Percentiles rank a stretch among this genome's conserved stretches.
These are phyloP conservation scores for Xylaria sp. DNA, from an alignment of 2,329 filamentous ascomycete species.

Conservation along the genomic window DNA sequence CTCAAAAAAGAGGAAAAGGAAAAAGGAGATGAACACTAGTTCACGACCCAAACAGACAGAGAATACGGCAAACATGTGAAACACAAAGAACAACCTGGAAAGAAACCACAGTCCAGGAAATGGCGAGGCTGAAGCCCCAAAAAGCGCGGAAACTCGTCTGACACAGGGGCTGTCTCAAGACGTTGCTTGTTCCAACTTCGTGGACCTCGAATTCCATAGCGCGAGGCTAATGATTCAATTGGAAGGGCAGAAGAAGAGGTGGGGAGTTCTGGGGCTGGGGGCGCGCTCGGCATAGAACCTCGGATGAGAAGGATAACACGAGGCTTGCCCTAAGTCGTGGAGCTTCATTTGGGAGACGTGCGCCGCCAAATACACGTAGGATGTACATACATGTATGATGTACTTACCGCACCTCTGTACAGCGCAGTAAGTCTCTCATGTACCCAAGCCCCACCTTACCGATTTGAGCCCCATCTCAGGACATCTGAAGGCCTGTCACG, in stretches of 20 bases:
- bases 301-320: not conserved
- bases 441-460: not conserved
- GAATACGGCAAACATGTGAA: slow-evolving; percentile 30
- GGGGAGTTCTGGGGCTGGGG: not conserved
- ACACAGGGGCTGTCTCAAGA: slow-evolving; percentile 48
- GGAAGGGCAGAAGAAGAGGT: slow-evolving; percentile 6
- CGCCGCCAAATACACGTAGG: slow-evolving; percentile 13
- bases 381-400: not conserved
- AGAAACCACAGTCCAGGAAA: slow-evolving; percentile 8
- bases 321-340: too few relatives aligned
- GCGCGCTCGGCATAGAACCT: not conserved
- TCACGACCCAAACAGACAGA: slow-evolving; percentile 15
- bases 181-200: slow-evolving; percentile 3
- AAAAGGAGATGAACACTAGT: slow-evolving; percentile 4
- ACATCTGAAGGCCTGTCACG: not conserved
- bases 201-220: slow-evolving; percentile 11
- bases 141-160: slow-evolving; percentile 40
- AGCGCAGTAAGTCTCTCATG: not conserved
- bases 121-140: slow-evolving; percentile 43
- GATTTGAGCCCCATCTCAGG: slow-evolving; percentile 7
- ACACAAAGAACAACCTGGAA: slow-evolving; percentile 35
- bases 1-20: not conserved
- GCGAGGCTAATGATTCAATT: slow-evolving; percentile 28
- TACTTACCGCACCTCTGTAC: not conserved
- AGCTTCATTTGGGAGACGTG: slow-evolving; percentile 16